Base-by-base conservation (phyloP, 2,329 filamentous ascomycete species). In the Aspergillus pseudoterreus region DNA sequence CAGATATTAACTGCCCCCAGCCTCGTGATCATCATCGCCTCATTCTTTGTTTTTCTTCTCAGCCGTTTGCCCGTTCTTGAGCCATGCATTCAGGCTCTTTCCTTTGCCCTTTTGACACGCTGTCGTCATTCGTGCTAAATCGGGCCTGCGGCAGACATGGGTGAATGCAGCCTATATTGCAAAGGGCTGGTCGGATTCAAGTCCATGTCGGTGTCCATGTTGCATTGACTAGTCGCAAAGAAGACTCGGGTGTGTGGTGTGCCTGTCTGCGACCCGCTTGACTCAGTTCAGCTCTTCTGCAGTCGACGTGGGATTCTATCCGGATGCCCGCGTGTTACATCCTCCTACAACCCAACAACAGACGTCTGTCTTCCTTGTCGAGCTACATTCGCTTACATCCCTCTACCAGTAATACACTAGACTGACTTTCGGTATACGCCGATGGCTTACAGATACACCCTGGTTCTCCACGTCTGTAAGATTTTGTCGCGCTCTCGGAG, bases 21-120 rank as follows among this genome's bases (percentile, higher is more conserved):
- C 49, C 53, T 53, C 50, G 55, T 55, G 52, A 59, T 45, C 47
- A 47, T 39, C 35, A 36, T 49, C 41, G 36, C 36, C 24, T 32
- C 48, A 42, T 38, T 45, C 45, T 49, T 39, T 42, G 11, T 21
- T 42, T 42, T 42, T 22, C 19, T 9, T 42, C 39, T 15, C 39
- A 19, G 14, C 12, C 35, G 14, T 38, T 38, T 9, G 12, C 15
- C 22, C 5, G 22, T 22, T 15, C 3, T 30, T 30, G 9, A 30
- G 11, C 10, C 35, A 38, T n/a, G 14, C 15, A 17, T 38, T n/a
- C 10, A 38, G 15, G 6, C 14, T 17, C 12, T 38, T 38, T 9
- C 17, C 15, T 38, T 38, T 38, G 14, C 19, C 19, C 19, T 22
- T 22, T 22, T 22, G 22, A 22, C 19, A 6, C 22, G 22, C 38